These are phyloP conservation scores for Tricholoma hemisulphureum DNA, from an alignment of 768 basidiomycete species.

Conservation along the genomic window DNA sequence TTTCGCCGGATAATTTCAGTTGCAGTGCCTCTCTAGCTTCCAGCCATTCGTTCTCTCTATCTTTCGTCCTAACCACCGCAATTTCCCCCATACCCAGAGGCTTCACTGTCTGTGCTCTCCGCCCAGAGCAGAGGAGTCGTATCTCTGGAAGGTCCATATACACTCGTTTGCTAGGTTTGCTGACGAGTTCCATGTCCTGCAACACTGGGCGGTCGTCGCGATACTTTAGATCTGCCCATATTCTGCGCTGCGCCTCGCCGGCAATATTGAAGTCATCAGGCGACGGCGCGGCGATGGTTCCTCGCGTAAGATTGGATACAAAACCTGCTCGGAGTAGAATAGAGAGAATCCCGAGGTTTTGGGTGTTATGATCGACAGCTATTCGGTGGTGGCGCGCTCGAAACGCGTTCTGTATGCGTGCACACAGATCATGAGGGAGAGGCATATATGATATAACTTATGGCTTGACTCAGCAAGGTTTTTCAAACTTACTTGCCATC, in stretches of 20 bases:
- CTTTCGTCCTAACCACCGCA: constrained; percentile 74
- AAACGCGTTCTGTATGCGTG: constrained; percentile 91
- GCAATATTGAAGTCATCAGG: constrained; percentile 61
- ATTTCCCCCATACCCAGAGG: constrained; percentile 93
- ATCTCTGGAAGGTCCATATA: constrained; percentile 76
- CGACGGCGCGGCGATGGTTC: constrained; percentile 62
- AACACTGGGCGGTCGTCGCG: constrained; percentile 87
- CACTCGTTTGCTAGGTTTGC: constrained; percentile 78
- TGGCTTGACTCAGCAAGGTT: no score
- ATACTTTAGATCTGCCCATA: constrained; percentile 96
- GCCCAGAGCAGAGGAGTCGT: constrained; percentile 73
- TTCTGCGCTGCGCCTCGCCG: constrained; percentile 66
- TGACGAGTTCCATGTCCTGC: constrained; percentile 74
- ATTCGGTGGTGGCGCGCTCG: constrained; percentile 79
- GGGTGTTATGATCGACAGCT: constrained; percentile 77
- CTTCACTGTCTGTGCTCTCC: constrained; percentile 74
- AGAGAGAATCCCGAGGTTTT: constrained; percentile 89
- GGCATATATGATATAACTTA: no score
- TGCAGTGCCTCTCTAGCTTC: constrained; percentile 91
- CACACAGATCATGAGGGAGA: constrained; percentile 82
- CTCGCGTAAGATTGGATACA: constrained; percentile 78
- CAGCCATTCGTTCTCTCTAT: constrained; percentile 76
- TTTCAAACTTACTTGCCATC: no score
- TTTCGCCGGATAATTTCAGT: constrained; percentile 77
- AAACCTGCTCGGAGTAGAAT: constrained; percentile 92